Evolutionary conservation across 2,329 filamentous ascomycete species (phyloP), one percentile per base, ranked within the genome.

Genomic region (Phyllosticta citribraziliensis): DNA sequence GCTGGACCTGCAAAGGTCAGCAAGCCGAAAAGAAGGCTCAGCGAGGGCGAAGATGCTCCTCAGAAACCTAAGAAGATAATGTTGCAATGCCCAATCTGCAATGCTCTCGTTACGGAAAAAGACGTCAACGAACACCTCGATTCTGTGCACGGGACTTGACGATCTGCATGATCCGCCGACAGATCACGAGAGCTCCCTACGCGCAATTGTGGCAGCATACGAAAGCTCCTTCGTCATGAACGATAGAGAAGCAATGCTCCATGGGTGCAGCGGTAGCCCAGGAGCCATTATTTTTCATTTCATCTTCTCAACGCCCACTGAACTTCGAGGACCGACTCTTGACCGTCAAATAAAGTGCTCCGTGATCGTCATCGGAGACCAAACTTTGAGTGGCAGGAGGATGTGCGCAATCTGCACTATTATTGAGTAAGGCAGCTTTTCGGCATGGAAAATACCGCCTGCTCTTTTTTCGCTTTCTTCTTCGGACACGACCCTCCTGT

Each of bases 91-190:
- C 75, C 75, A 2, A 76, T 77, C 55, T 76, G 75, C 62, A 67
- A 65, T 40, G 20, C 62, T 3, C 58, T 47, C 1, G 56, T 76
- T 53, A 65, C 66, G 5, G 70, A 73, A 55, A 63, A 67, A 51
- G 60, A 68, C 5, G 75, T 78, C 59, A 77, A 76, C 60, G 64
- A 70, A 58, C 75, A 78, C 66, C 65, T 78, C 1, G 75, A 78
- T 19, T 56, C 53, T 2, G 58, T 30, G 58, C 58, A 60, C 58
- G 58, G 58, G n/a, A 40, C 52, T 14, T 60, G 58, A 25, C 22
- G 58, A 58, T 53, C 60, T 14, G 54, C 58, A 56, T 33, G 58
- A 52, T 60, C 53, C 27, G 58, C 55, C 35, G 25, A 52, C 8
- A 27, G 58, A 60, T 60, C 58, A 54, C 22, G 22, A 22, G 3